phyloP scores from a whole-genome alignment of 164 flowering plant genomes.

The Umbilicus rupestris region DNA sequence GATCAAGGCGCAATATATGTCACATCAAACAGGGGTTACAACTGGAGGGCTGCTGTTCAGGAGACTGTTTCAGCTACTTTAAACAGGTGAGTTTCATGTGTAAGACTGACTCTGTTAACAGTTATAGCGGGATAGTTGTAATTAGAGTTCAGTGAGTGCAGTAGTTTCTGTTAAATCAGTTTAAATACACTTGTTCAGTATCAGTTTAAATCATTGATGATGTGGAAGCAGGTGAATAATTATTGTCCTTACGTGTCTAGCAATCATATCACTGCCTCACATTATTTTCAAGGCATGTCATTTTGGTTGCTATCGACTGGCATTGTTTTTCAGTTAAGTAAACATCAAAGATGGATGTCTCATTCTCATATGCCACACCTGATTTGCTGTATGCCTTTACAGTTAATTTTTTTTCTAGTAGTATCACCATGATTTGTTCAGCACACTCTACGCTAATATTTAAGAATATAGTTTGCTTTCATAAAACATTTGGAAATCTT shows the following conservation, averaged over 20 bases:
- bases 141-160: background rate
- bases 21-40: constrained; percentile 88
- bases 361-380: background rate
- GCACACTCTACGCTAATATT: background rate
- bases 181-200: background rate
- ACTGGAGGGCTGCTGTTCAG: constrained; percentile 96
- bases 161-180: background rate
- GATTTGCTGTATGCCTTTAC: background rate
- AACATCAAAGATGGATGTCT: background rate
- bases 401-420: background rate
- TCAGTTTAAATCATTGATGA: background rate
- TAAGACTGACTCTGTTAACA: background rate
- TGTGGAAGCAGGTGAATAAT: background rate
- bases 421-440: background rate
- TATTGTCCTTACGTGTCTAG: background rate
- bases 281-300: background rate
- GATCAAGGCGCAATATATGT: constrained; percentile 92
- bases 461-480: background rate
- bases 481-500: background rate
- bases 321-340: background rate
- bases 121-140: background rate
- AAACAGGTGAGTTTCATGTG: constrained; percentile 46
- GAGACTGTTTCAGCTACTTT: constrained; percentile 98
- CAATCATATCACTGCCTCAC: background rate
- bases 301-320: background rate